Conservation (phyloP, 495 filamentous ascomycete genomes). For the Penicillium soppii region DNA sequence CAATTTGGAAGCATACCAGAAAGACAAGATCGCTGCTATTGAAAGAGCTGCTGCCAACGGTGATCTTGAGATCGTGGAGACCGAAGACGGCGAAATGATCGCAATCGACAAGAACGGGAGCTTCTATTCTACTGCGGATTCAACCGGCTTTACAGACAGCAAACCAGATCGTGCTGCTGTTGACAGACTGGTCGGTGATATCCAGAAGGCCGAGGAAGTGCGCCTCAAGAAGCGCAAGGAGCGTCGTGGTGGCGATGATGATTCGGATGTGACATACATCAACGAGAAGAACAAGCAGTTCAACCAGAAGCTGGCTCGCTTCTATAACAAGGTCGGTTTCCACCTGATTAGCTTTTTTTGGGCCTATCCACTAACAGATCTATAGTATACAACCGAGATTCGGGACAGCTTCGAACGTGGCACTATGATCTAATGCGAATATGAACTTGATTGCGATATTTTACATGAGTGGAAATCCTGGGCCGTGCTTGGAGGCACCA, state of each 20-base stretch:
- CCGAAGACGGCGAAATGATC: slow-evolving; percentile 87
- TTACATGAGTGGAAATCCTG: slow-evolving; percentile 22
- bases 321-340: slow-evolving; percentile 83
- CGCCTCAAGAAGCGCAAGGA: slow-evolving; percentile 82
- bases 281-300: slow-evolving; percentile 99
- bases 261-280: slow-evolving; percentile 94
- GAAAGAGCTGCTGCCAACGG: slow-evolving; percentile 78
- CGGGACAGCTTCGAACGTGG: slow-evolving; percentile 97
- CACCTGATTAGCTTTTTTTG: not conserved
- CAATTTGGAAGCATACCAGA: slow-evolving; percentile 79
- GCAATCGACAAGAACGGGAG: slow-evolving; percentile 87
- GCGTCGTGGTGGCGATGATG: slow-evolving; percentile 69
- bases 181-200: slow-evolving; percentile 80
- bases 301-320: slow-evolving; percentile 92
- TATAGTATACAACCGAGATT: slow-evolving; percentile 89
- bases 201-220: slow-evolving; percentile 85
- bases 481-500: slow-evolving; percentile 1
- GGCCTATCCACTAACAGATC: slow-evolving; percentile 28
- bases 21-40: slow-evolving; percentile 78
- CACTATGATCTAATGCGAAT: slow-evolving; percentile 55
- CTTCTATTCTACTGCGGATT: slow-evolving; percentile 86
- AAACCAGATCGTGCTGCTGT: slow-evolving; percentile 88
- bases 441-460: slow-evolving; percentile 19
- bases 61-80: slow-evolving; percentile 89
- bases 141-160: slow-evolving; percentile 75